phyloP scores from a whole-genome alignment of 2,329 filamentous ascomycete genomes.

The Domatiomyces globalis region DNA sequence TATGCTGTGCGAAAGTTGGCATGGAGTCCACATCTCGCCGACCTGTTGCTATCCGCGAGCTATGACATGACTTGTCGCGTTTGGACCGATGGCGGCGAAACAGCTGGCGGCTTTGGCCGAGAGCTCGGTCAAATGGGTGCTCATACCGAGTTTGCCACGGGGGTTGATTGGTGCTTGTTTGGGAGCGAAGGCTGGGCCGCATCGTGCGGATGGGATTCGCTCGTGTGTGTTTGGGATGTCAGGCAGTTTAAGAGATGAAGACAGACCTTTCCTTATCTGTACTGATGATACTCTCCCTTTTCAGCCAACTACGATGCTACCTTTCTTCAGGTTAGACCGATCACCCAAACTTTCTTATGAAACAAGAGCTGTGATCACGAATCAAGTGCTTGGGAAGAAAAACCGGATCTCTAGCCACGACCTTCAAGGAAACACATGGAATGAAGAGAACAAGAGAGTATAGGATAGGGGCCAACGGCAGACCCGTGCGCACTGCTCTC shows the following conservation, averaged over 20 bases:
- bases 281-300: too few species aligned
- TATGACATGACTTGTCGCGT: slow-evolving; percentile 97
- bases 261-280: background rate
- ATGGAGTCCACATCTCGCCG: slow-evolving; percentile 88
- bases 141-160: slow-evolving; percentile 92
- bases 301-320: too few species aligned
- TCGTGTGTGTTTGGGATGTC: slow-evolving; percentile 83
- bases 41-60: slow-evolving; percentile 74
- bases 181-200: slow-evolving; percentile 92
- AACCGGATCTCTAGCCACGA: too few species aligned
- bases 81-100: slow-evolving; percentile 66
- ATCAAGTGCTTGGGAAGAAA: too few species aligned
- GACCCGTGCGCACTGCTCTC: too few species aligned
- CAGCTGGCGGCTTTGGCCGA: slow-evolving; percentile 23
- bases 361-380: too few species aligned
- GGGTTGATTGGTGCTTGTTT: slow-evolving; percentile 96
- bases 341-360: too few species aligned
- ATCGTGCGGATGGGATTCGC: slow-evolving; percentile 87
- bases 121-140: slow-evolving; percentile 78
- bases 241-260: slow-evolving; percentile 42
- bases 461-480: too few species aligned
- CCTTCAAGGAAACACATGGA: too few species aligned
- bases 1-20: slow-evolving; percentile 76
- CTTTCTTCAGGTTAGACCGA: too few species aligned
- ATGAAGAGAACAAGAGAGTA: too few species aligned